Evolutionary conservation across 2,329 filamentous ascomycete species (phyloP), one percentile per base, ranked within the genome.

Genomic region (Aspergillus ochraceoroseus): DNA sequence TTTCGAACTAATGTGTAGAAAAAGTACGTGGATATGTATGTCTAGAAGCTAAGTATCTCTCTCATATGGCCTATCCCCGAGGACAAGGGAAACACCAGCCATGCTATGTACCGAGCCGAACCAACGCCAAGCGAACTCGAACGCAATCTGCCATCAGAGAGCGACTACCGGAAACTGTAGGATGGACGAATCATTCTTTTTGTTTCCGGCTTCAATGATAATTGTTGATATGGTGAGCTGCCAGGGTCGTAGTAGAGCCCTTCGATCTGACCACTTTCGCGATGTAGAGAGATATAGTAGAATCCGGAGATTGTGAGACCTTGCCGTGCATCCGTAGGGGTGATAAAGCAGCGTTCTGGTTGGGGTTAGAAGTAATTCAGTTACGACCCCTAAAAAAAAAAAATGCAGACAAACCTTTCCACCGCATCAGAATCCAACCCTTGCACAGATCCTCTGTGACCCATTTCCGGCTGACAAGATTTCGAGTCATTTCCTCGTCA

Each of bases 401-500:
- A 34, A 7, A 20, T 5, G 14, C 5, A 13, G 3, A 55, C 58
- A 46, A 45, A 69, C 68, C 70, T 57, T 73, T 73, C 70, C 70
- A 73, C 46, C 70, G 59, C 70, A 73, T 73, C 49, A 73, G 48
- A 32, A 73, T 69, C 70, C 70, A 73, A 17, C 66, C 63, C 41
- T 62, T 59, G 12, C 59, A 61, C 40, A 70, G 38, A 47, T 63
- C 49, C 41, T 66, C 64, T n/a, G 57, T 63, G 13, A 70, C 53
- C 66, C 66, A 70, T 43, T 65, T 66, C 47, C 61, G 63, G 47
- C 66, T 71, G 34, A 70, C 62, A 27, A 71, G 55, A 11, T 62
- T 69, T 43, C 59, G 65, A n/a, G 61, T 62, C 47, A 69, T 64
- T 41, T 70, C 62, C 7, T 67, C 61, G 46, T 71, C 67, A 2